Evolutionary conservation across 805 yeast genomes (phyloP), one percentile per base, ranked within the genome.

Genomic region (Priceomyces melissophilus): DNA sequence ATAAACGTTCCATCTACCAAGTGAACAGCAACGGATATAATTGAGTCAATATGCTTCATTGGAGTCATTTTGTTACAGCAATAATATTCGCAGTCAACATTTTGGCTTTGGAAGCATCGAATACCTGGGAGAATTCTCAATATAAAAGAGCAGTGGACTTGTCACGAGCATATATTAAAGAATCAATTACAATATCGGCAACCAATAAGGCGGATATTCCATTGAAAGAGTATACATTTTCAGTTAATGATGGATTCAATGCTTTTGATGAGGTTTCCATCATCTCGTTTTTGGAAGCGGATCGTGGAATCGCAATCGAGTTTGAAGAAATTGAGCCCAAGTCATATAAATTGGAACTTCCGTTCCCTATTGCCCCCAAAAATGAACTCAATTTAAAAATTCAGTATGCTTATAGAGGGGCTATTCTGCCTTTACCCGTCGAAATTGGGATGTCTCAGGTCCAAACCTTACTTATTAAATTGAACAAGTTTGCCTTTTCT

Each of bases 341-440:
- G 32, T 32, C 49, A 27, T 81, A 76, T 58, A 60, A 65, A 42
- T 45, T 87, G 25, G 58, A 55, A 28, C 65, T 89, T 38, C 85
- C 87, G 10, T 68, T 69, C 34, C 85, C 93, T 30, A 65, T 90
- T 41, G 75, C 83, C 8, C 86, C 95, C 20, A 78, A 79, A 28
- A 73, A 80, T 16, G 62, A 64, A 26, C 58, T 71, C 35, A 67
- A 71, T 29, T 54, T 91, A 34, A 61, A 65, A 30, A 63, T 82
- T 12, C 69, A 77, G 26, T 62, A 71, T 45, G 75, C 78, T 2
- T 65, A 75, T 42, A 69, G 77, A 26, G 67, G 72, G 42, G 58
- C 65, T 28, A 53, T 82, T 36, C 45, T 50, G 38, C 87, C 97
- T 32, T 58, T 75, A 38, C 97, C 98, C 1, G 73, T 71, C 38